Evolutionary conservation across 2,329 filamentous ascomycete species (phyloP), one percentile per base, ranked within the genome.

Genomic region (Epichloe bromicola): DNA sequence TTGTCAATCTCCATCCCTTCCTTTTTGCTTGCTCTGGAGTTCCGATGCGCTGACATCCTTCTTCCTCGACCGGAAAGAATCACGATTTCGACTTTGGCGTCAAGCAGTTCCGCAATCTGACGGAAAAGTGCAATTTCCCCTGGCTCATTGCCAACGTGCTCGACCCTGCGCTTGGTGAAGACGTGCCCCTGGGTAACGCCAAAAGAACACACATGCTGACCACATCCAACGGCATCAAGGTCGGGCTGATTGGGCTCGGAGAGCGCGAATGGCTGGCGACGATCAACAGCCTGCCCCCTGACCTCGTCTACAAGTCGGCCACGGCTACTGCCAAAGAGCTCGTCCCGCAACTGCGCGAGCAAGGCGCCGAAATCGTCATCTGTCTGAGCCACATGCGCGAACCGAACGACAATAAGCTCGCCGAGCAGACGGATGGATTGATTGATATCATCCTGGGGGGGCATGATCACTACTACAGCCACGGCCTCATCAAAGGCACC

Each of bases 1-100:
- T 14, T 17, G 5, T 46, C 15, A 30, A n/a, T 19, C 3, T 39
- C 30, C 44, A n/a, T 23, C 34, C 15, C 23, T 15, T 15, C 7
- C 15, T 38, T 38, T 38, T 38, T 38, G 36, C 36, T 30, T 30
- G 30, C 30, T 30, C 30, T 30, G 30, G 30, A 30, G 30, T 30
- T 30, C 30, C 30, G 30, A 11, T 30, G 30, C 30, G 30, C 30
- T 30, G 30, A 30, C 30, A 30, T 30, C 8, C 30, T 30, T 11
- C 26, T 30, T 4, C 30, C 3, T 10, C 30, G 30, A 30, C 30
- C 11, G 30, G 3, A 30, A 30, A 30, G 30, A 95, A 95, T 63
- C 89, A 95, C 65, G 90, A 95, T 63, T 80, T 95, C 50, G 90
- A 95, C 69, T 95, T 95, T 67, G 90, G 89, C 12, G 85, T 94